Percentiles rank a stretch among this genome's conserved stretches.
phyloP scores from a whole-genome alignment of 148 eudicot genomes.

The Arctostaphylos glauca region DNA sequence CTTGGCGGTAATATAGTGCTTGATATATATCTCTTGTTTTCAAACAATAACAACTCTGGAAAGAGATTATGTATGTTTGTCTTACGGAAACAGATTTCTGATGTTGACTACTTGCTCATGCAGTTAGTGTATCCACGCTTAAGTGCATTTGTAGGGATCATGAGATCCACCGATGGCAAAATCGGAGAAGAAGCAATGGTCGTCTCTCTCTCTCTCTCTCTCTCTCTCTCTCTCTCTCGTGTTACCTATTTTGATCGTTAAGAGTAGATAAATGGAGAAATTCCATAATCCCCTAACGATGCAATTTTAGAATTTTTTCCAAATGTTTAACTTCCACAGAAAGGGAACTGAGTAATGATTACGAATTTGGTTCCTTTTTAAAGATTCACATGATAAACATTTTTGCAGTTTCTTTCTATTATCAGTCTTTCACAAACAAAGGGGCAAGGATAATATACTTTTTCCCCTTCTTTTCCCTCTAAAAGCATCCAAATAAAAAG shows the following conservation, averaged over 20 bases:
- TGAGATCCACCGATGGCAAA: conserved; percentile 81
- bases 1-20: neutral
- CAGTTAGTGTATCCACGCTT: conserved; percentile 90
- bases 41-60: no score
- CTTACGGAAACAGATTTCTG: no score
- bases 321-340: conserved; percentile 19
- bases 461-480: neutral
- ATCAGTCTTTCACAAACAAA: neutral
- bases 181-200: conserved; percentile 66
- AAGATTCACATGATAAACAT: conserved; percentile 33
- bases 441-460: neutral
- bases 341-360: conserved; percentile 31
- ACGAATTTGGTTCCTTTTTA: neutral
- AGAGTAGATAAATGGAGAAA: neutral
- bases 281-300: neutral
- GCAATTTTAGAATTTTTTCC: neutral
- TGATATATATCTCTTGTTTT: neutral
- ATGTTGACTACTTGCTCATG: conserved; percentile 5
- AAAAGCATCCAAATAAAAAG: neutral
- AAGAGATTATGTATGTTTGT: no score
- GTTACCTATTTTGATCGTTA: conserved; percentile 58
- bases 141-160: conserved; percentile 85
- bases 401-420: conserved; percentile 47
- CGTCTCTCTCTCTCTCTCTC: conserved; percentile 69
- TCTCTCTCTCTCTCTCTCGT: conserved; percentile 61